phyloP scores from a whole-genome alignment of 331 rosid genomes.

The Rosa hybrid region DNA sequence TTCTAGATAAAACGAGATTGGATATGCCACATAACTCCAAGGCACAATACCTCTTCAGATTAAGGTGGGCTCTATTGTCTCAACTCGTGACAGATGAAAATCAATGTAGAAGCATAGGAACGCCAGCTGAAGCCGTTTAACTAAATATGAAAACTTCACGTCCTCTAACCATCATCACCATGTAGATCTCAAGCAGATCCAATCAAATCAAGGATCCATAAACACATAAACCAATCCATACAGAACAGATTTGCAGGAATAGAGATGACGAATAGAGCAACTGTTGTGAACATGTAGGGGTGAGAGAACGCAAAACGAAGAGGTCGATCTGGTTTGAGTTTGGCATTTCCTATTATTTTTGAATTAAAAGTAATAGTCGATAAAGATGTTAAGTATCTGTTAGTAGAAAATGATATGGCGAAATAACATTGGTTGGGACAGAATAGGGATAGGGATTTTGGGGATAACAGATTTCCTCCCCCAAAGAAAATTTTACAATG shows the following conservation, averaged over 20 bases:
- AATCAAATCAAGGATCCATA: background rate
- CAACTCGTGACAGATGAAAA: background rate
- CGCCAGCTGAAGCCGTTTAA: background rate
- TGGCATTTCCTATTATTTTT: no score
- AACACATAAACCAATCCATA: rapidly evolving
- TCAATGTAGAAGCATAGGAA: no score
- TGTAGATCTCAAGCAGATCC: slow-evolving; percentile 37
- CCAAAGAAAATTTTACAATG: no score
- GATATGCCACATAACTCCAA: background rate
- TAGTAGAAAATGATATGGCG: no score
- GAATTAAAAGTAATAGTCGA: no score
- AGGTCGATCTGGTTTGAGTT: no score
- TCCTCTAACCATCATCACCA: background rate
- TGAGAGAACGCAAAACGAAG: background rate
- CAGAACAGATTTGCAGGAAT: slow-evolving; percentile 16
- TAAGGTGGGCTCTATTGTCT: no score
- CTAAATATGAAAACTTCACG: background rate
- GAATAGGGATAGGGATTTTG: no score
- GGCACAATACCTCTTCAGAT: background rate
- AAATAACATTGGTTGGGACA: no score
- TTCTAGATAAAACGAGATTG: background rate
- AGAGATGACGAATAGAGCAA: background rate
- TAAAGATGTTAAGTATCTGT: no score
- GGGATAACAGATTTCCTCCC: no score
- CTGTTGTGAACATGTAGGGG: background rate